phyloP scores from a whole-genome alignment of 345 rosid genomes.

The Nephelium lappaceum region DNA sequence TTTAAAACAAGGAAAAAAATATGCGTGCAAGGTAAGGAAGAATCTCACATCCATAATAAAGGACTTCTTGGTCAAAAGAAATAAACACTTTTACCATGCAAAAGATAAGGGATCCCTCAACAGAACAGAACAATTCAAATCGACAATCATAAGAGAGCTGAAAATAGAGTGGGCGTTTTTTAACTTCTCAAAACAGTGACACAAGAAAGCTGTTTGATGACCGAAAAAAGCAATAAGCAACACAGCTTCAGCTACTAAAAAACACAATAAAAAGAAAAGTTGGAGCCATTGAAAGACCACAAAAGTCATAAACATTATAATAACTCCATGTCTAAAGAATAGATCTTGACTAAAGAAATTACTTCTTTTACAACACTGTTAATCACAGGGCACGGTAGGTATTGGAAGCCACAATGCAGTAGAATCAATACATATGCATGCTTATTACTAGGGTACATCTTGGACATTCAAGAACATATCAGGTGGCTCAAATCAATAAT shows the following conservation, averaged over 20 bases:
- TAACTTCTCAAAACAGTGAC: not conserved
- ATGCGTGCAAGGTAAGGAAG: not conserved
- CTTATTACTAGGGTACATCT: not conserved
- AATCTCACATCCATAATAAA: not conserved
- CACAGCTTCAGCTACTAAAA: not conserved
- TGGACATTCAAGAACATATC: conserved; percentile 10
- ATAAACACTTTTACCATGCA: not conserved
- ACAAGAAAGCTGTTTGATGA: too few relatives aligned
- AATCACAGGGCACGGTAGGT: not conserved
- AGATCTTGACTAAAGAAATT: not conserved
- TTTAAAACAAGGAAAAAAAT: not conserved
- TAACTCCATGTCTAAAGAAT: not conserved
- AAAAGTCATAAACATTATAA: not conserved
- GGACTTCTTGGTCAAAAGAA: not conserved
- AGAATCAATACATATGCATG: not conserved
- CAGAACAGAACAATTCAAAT: not conserved
- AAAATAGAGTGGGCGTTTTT: not conserved
- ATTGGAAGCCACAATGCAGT: conserved; percentile 1
- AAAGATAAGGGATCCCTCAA: not conserved
- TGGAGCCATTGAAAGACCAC: not conserved
- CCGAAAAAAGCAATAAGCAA: not conserved
- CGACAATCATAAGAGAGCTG: not conserved
- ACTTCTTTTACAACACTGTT: not conserved
- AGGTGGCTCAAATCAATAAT: not conserved
- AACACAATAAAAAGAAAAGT: too few relatives aligned